phyloP scores from a whole-genome alignment of 2,329 filamentous ascomycete species.

The Colletotrichum cereale region DNA sequence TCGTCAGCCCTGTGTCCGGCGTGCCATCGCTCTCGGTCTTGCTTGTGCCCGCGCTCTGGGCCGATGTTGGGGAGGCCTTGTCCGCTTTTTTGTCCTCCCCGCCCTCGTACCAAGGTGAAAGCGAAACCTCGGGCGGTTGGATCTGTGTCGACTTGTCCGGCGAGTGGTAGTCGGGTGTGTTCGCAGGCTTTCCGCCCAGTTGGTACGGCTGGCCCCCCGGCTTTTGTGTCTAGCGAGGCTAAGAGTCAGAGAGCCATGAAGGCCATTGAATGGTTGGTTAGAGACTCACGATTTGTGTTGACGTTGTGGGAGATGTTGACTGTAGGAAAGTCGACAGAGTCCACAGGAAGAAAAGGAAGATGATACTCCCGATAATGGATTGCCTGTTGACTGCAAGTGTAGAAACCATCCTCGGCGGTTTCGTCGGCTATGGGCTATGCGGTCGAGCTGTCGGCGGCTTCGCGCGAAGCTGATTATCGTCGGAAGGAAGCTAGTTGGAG shows the following conservation, averaged over 20 bases:
- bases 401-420: constrained; percentile 11
- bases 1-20: neutral
- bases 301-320: constrained; percentile 8
- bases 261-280: fast-evolving
- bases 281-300: constrained; percentile 10
- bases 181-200: neutral
- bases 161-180: neutral
- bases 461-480: neutral
- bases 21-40: neutral
- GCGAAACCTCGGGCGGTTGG: constrained; percentile 7
- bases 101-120: constrained; percentile 26
- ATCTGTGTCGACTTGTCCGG: constrained; percentile 7
- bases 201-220: neutral
- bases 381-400: constrained; percentile 26
- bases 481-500: neutral
- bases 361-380: constrained; percentile 12
- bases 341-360: constrained; percentile 36
- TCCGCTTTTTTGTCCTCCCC: constrained; percentile 1
- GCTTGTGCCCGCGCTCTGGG: neutral
- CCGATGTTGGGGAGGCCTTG: neutral
- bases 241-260: neutral
- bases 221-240: constrained; percentile 5
- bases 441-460: neutral
- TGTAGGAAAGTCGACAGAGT: constrained; percentile 26
- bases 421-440: neutral